Evolutionary conservation across 116 monocot species (phyloP).

Genomic region (Iris pallida): DNA sequence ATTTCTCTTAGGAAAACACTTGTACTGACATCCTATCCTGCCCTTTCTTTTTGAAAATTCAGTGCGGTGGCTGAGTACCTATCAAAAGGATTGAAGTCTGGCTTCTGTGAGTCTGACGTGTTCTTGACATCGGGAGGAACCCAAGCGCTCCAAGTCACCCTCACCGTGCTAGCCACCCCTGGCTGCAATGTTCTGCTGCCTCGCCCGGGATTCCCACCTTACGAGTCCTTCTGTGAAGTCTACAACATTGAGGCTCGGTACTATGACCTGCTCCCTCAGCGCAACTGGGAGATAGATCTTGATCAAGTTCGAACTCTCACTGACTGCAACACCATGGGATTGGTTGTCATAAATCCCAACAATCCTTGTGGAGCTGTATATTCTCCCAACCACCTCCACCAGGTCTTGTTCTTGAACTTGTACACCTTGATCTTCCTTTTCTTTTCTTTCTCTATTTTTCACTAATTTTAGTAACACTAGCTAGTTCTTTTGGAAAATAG

Average conservation of each 20-base stretch:
- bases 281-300: constrained; percentile 63
- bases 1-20: no score
- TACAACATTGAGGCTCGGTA: constrained; percentile 55
- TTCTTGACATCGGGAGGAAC: constrained; percentile 73
- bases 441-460: background rate
- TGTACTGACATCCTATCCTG: background rate
- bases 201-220: constrained; percentile 77
- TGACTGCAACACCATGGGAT: constrained; percentile 46
- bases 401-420: constrained; percentile 22
- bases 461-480: background rate
- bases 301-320: constrained; percentile 36
- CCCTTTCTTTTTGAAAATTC: background rate
- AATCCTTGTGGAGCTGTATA: constrained; percentile 86
- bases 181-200: constrained; percentile 73
- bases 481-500: background rate
- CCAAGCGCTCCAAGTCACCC: constrained; percentile 55
- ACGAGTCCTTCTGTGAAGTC: constrained; percentile 67
- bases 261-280: constrained; percentile 62
- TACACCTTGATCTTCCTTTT: background rate
- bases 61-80: constrained; percentile 88
- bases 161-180: constrained; percentile 43
- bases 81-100: constrained; percentile 17
- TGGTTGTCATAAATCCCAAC: constrained; percentile 91
- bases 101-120: constrained; percentile 44
- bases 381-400: constrained; percentile 55